These are phyloP conservation scores for Henningerozyma blattae DNA, from an alignment of 805 yeast genomes.

Conservation along the genomic window DNA sequence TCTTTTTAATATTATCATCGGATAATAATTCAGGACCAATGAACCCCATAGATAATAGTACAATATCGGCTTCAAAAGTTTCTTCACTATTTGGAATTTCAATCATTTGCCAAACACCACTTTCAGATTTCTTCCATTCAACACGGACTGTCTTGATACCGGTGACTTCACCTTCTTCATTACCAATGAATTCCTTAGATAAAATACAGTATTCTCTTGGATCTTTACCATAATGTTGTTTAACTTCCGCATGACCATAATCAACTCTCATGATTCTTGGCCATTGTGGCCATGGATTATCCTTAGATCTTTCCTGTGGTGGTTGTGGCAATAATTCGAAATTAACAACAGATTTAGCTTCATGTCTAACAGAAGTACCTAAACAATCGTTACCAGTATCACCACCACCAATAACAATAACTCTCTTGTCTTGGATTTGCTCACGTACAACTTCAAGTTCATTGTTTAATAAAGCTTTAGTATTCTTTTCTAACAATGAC, in stretches of 20 bases:
- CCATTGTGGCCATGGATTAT: slow-evolving; percentile 99
- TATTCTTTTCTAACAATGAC: slow-evolving; percentile 80
- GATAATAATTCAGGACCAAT: slow-evolving; percentile 82
- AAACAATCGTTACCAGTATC: slow-evolving; percentile 99
- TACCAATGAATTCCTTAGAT: slow-evolving; percentile 91
- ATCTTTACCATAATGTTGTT: slow-evolving; percentile 89
- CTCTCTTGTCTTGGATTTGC: slow-evolving; percentile 72
- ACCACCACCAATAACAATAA: slow-evolving; percentile 98
- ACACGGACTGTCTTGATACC: slow-evolving; percentile 95
- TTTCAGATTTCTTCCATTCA: slow-evolving; percentile 92
- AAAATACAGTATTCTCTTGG: slow-evolving; percentile 94
- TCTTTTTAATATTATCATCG: slow-evolving; percentile 40
- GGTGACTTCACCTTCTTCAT: slow-evolving; percentile 87
- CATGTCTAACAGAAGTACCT: slow-evolving; percentile 95
- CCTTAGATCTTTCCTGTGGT: slow-evolving; percentile 72
- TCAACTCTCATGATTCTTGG: slow-evolving; percentile 96
- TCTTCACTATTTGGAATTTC: slow-evolving; percentile 94
- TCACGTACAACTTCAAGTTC: slow-evolving; percentile 66
- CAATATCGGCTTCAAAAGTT: slow-evolving; percentile 88
- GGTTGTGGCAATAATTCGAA: slow-evolving; percentile 93
- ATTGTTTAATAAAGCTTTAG: slow-evolving; percentile 76
- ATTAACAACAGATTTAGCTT: slow-evolving; percentile 87
- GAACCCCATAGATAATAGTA: slow-evolving; percentile 92
- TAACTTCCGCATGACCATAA: slow-evolving; percentile 93
- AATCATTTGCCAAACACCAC: slow-evolving; percentile 98